Evolutionary conservation across 768 basidiomycete species (phyloP).

Genomic region (Flagelloscypha sp.): DNA sequence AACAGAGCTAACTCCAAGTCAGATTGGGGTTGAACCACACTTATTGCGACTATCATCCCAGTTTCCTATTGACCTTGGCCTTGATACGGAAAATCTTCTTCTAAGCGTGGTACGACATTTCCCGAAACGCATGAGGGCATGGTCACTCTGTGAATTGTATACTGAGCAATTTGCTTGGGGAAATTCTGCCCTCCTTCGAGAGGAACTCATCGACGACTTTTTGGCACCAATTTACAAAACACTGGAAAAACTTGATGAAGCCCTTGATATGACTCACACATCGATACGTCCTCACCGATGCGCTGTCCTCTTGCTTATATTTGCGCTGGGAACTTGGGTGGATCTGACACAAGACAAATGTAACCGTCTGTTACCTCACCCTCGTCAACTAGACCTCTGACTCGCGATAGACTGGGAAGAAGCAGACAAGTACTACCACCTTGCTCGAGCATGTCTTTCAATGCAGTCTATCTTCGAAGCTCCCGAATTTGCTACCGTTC

Average conservation of each 20-base stretch:
- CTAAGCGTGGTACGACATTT: too few species aligned
- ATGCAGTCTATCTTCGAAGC: conserved; percentile 43
- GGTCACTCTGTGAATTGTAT: conserved; percentile 61
- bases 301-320: conserved; percentile 46
- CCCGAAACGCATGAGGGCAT: conserved; percentile 56
- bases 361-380: conserved; percentile 18
- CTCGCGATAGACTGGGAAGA: conserved; percentile 38
- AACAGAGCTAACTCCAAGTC: too few species aligned
- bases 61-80: too few species aligned
- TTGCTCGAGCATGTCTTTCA: conserved; percentile 37
- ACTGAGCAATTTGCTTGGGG: too few species aligned
- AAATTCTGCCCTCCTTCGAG: too few species aligned
- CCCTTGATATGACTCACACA: conserved; percentile 15
- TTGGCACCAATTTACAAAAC: conserved; percentile 55
- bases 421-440: conserved; percentile 37
- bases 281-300: conserved; percentile 42
- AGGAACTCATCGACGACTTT: conserved; percentile 64
- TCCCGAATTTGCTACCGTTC: conserved; percentile 45
- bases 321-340: conserved; percentile 49
- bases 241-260: conserved; percentile 25
- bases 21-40: too few species aligned
- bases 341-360: conserved; percentile 54
- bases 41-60: too few species aligned
- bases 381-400: conserved; percentile 1
- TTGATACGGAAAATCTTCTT: too few species aligned